Percentiles rank a stretch among this genome's conserved stretches.
Evolutionary conservation across 208 protist genomes (phyloP).

Genomic region (Vickermania spadyakhi): DNA sequence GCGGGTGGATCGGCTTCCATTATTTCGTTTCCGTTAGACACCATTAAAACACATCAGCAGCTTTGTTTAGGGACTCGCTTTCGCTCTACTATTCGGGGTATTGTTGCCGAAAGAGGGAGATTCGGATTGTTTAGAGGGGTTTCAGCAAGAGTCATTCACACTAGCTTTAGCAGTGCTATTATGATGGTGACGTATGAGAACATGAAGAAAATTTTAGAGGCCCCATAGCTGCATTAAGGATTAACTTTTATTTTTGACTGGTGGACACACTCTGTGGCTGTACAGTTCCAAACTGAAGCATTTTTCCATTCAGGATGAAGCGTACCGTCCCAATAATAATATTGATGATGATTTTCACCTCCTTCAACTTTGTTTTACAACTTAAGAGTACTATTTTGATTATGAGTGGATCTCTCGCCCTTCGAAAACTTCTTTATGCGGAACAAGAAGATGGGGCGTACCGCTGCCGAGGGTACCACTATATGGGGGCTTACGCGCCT

Average conservation of each 20-base stretch:
- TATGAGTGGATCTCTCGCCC: conserved; percentile 66
- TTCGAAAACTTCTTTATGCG: conserved; percentile 60
- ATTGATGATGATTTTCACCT: too few species aligned
- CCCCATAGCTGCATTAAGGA: too few species aligned
- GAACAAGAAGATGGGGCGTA: conserved; percentile 32
- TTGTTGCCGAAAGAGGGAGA: conserved; percentile 34
- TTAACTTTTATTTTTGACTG: too few species aligned
- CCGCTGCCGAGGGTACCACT: conserved; percentile 57
- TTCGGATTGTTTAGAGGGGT: conserved; percentile 69
- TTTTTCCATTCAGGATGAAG: too few species aligned
- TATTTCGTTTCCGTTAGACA: conserved; percentile 89
- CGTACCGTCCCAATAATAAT: too few species aligned
- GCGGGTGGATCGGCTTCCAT: conserved; percentile 79
- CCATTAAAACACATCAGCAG: conserved; percentile 88
- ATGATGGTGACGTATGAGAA: conserved; percentile 92
- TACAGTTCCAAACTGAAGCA: too few species aligned
- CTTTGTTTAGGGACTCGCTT: conserved; percentile 30
- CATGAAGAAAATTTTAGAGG: conserved; percentile 36
- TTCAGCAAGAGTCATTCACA: conserved; percentile 79
- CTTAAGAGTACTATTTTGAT: background rate
- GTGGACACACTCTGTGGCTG: too few species aligned
- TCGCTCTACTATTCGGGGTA: conserved; percentile 7
- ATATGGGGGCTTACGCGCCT: conserved; percentile 41
- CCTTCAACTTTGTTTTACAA: too few species aligned
- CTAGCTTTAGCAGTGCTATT: conserved; percentile 82